These are phyloP conservation scores for Tubosaeta sp. DNA, from an alignment of 768 basidiomycete genomes.

Conservation along the genomic window DNA sequence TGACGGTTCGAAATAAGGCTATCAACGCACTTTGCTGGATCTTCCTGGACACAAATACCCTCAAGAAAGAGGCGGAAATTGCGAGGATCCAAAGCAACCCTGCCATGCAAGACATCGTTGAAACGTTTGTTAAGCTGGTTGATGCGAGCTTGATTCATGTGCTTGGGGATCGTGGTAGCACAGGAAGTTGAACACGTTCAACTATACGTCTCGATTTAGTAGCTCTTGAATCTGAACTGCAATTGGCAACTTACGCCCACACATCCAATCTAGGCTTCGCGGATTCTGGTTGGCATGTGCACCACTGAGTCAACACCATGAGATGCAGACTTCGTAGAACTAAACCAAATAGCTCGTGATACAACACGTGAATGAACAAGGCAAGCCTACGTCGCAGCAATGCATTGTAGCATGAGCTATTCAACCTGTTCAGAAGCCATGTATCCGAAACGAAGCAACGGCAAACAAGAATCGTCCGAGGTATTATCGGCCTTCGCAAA, in stretches of 20 bases:
- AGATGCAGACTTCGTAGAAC: background rate
- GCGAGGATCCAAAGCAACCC: conserved; percentile 20
- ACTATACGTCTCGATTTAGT: too few relatives aligned
- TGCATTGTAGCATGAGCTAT: background rate
- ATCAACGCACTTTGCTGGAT: conserved; percentile 36
- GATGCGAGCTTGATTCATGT: conserved; percentile 16
- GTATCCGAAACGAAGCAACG: background rate
- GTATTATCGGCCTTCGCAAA: too few relatives aligned
- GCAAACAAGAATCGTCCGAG: background rate
- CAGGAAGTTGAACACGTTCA: too few relatives aligned
- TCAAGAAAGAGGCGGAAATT: conserved; percentile 41
- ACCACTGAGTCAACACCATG: too few relatives aligned
- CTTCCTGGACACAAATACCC: conserved; percentile 38
- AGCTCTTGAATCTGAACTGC: too few relatives aligned
- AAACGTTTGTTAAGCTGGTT: conserved; percentile 35
- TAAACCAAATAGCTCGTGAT: background rate
- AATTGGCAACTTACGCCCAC: too few relatives aligned
- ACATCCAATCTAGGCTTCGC: too few relatives aligned
- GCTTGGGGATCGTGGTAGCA: too few relatives aligned
- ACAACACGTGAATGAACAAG: background rate
- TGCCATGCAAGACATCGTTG: conserved; percentile 31
- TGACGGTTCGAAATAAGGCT: conserved; percentile 38
- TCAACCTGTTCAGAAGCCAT: background rate
- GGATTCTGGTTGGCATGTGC: too few relatives aligned
- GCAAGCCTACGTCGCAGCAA: background rate